Evolutionary conservation across 2,329 filamentous ascomycete genomes (phyloP).

Genomic region (Trichoderma guizhouense): DNA sequence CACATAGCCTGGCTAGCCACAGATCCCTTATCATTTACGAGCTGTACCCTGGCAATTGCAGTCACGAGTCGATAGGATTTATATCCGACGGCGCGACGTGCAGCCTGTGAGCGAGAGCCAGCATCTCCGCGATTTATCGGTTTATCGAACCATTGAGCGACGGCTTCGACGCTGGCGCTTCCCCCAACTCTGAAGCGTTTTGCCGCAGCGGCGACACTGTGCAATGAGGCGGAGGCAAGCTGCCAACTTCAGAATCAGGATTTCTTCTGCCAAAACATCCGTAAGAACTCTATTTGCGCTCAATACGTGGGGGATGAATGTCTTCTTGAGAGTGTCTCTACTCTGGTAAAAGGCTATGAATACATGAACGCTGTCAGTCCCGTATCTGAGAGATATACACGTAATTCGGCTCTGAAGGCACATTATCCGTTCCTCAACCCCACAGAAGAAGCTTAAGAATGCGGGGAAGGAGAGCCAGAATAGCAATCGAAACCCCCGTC

Average conservation of each 20-base stretch:
- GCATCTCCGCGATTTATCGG: neutral
- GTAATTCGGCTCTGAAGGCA: neutral
- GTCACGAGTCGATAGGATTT: neutral
- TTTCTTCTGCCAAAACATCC: neutral
- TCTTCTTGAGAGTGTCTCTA: neutral
- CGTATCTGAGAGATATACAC: neutral
- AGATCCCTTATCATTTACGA: neutral
- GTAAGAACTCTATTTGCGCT: neutral
- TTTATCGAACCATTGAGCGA: neutral
- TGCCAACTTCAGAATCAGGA: neutral
- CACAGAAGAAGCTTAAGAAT: conserved; percentile 4
- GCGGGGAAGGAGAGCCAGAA: neutral
- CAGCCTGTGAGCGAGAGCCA: neutral
- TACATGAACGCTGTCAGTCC: neutral
- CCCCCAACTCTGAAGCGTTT: neutral
- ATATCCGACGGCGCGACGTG: neutral
- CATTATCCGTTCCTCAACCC: neutral
- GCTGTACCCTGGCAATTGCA: neutral
- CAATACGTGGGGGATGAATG: neutral
- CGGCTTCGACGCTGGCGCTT: neutral
- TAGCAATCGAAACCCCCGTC: neutral
- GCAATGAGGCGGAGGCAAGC: neutral
- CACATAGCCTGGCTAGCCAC: neutral
- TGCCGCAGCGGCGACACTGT: neutral
- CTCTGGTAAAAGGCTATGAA: neutral